Evolutionary conservation across 164 flowering plant genomes (phyloP).

Genomic region (Annona cherimola): DNA sequence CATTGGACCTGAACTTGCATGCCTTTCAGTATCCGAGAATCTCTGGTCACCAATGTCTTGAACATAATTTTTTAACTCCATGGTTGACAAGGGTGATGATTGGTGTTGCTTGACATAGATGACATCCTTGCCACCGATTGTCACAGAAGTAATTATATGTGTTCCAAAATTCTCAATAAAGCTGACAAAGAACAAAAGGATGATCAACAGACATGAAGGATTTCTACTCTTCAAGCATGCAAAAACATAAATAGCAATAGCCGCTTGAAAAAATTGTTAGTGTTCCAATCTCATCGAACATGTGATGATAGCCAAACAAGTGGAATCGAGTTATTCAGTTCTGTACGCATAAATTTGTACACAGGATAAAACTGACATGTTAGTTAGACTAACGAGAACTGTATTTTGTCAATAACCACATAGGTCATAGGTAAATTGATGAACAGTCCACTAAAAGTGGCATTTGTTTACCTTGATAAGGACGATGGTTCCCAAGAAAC

Average conservation of each 20-base stretch:
- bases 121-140: slow-evolving; percentile 83
- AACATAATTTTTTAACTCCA: slow-evolving; percentile 68
- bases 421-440: background rate
- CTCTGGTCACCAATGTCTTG: slow-evolving; percentile 70
- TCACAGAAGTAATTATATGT: slow-evolving; percentile 71
- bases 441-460: background rate
- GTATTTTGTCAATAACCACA: background rate
- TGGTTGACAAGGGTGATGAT: slow-evolving; percentile 53
- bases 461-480: slow-evolving; percentile 50
- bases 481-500: slow-evolving; percentile 71
- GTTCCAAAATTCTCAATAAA: slow-evolving; percentile 86
- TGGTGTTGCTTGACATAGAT: slow-evolving; percentile 70
- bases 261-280: too few species aligned
- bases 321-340: background rate
- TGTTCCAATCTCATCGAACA: background rate
- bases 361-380: background rate
- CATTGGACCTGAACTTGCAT: slow-evolving; percentile 48
- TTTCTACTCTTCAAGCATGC: background rate
- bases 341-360: background rate
- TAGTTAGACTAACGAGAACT: background rate
- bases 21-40: slow-evolving; percentile 45
- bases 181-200: slow-evolving; percentile 26
- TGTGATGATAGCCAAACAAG: background rate
- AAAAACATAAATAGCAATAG: too few species aligned
- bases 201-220: background rate